Base-by-base conservation (phyloP, 345 rosid genomes). In the Citrus trifoliata region DNA sequence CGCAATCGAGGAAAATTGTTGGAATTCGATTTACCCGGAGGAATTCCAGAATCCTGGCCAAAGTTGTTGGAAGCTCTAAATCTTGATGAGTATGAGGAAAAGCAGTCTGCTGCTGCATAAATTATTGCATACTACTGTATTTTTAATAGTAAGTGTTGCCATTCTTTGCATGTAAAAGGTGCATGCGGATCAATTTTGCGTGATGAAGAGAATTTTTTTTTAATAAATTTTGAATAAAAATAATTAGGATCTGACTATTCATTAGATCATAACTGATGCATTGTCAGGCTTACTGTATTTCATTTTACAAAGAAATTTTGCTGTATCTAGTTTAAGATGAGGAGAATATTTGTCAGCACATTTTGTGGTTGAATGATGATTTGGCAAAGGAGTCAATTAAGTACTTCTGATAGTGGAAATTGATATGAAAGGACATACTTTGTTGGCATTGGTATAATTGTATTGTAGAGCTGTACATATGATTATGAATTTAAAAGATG, bases 41-140 rank as follows among this genome's bases (percentile, higher is more conserved):
- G 98, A 77, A 93, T 95, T 80, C 97, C 93, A 0, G 97, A 92
- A 82, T 92, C 99, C 0, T 95, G 99, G 99, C 99, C 98, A 55
- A 95, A 90, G 93, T 84, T 95, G 83, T 89, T 93, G 78, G 90
- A 92, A 86, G 97, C 92, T 71, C 87, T 95, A 67, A 91, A 90
- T 86, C 93, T 93, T 66, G 97, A 93, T 40, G 96, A 92, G 27
- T 87, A 83, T 51, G 93, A 93, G 78, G 91, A 90, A 81, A 92
- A 89, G 79, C 91, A 79, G 76, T 88, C 91, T 76, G 95, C 90
- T 14, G 93, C 85, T 56, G 97, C 98, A 3, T 92, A 86, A 88
- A 76, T 58, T 28, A 21, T 75, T 74, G 33, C 24, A n/a, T 73
- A 64, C 53, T 70, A 76, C 48, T 81, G 83, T 84, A 82, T 42